Base-by-base conservation (phyloP, 176 grass and related monocot genomes). In the Tuctoria greenei region DNA sequence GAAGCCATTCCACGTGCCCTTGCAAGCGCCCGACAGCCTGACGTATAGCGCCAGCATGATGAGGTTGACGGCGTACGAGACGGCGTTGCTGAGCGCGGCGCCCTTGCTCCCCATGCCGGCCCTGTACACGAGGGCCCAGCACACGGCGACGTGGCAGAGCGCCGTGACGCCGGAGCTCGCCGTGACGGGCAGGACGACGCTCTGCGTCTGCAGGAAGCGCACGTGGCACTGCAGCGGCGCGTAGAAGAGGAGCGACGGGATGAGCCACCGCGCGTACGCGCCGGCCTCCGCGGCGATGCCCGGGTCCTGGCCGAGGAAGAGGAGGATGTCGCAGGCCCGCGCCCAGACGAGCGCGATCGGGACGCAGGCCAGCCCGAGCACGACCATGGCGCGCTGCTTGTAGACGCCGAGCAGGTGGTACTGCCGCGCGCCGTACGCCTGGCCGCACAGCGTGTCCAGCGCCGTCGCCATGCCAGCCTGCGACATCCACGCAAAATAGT, bases 241-340 rank as follows among this genome's bases (percentile, higher is more conserved):
- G 81, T 87, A 91, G 0, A 78, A 83, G 49, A 82, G 70, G 41
- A 97, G 90, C 16, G 80, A 69, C 51, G 88, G 93, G 41, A 91
- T 79, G 60, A 85, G 64, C 93, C 90, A 93, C 21, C 61, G 61
- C 20, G 90, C 73, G 61, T 90, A 97, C 5, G 63, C 71, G 25
- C 93, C 93, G 57, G 93, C 90, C 69, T 80, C 87, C 4, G 60
- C 76, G 8, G 93, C 89, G 56, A 95, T 95, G 14, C 38, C 86
- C 0, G 4, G 12, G 26, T 88, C 86, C 84, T 95, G 89, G 41
- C 89, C 88, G 23, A 87, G 46, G 23, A 84, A 2, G 5, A 86
- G 2, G 0, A 89, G 90, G 66, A 93, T 82, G 31, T 58, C 59
- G 10, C 28, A 39, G 10, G 81, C 70, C 81, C 37, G 74, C 67